Evolutionary conservation across 1,139 yeast genomes (phyloP), one percentile per base, ranked within the genome.

Genomic region (Blastobotrys illinoisensis): DNA sequence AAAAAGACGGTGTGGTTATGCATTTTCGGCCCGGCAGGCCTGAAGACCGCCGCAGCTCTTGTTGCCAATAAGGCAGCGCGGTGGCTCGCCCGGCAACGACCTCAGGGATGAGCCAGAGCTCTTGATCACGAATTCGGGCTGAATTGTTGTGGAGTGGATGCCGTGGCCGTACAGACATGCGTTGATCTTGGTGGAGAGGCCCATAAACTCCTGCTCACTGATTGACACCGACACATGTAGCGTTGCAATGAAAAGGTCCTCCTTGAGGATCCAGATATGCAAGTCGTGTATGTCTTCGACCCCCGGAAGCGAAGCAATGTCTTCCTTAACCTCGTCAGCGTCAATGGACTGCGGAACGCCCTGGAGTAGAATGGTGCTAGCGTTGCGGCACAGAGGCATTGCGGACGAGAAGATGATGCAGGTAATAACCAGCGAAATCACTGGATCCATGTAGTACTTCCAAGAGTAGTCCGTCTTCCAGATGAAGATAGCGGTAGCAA

Each of bases 241-340:
- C 0, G 97, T 86, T 1, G 97, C 97, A 67, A 93, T 88, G 63
- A 84, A 79, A 54, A 88, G 80, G 60, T 86, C 88, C 72, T 93
- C 99, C 56, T 91, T 88, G 62, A 93, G 78, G 69, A 90, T 93
- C 99, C 99, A 93, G 57, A 93, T 86, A 69, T 93, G 99, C 77
- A 93, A 84, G 69, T 93, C 99, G 69, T 93, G 99, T 46, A 93
- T 83, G 3, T 95, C 88, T 59, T 82, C 78, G 52, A 93, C 95
- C 23, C 91, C 88, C 0, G 83, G 80, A 6, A 75, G 64, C 24
- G 91, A 78, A 52, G 77, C 74, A 52, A 93, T 85, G 59, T 87
- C 88, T 50, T 79, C 76, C 55, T 85, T 80, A 48, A 93, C 89
- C 49, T 79, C 79, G 58, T 86, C 86, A 13, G 96, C 85, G 63